Evolutionary conservation across 768 basidiomycete species (phyloP).

Genomic region (Strobilomyces confusus): DNA sequence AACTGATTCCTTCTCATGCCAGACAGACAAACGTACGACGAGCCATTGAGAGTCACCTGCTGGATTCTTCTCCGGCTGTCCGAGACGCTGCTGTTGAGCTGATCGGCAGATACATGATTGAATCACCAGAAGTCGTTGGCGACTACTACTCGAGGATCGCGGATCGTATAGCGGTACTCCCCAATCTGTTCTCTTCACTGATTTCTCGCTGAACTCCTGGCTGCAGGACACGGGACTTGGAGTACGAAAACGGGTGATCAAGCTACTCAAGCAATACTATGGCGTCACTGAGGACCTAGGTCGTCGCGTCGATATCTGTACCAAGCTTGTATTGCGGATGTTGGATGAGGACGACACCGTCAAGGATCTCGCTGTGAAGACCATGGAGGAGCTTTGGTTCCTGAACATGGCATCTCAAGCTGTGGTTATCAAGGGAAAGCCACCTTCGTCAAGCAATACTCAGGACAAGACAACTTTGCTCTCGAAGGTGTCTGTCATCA

Average conservation of each 20-base stretch:
- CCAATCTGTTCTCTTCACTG: background rate
- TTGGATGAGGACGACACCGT: slow-evolving; percentile 93
- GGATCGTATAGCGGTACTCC: slow-evolving; percentile 81
- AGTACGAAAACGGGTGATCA: slow-evolving; percentile 95
- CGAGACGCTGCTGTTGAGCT: slow-evolving; percentile 96
- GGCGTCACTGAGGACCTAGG: slow-evolving; percentile 52
- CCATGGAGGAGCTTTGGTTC: slow-evolving; percentile 92
- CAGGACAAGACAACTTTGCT: slow-evolving; percentile 55
- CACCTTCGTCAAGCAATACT: slow-evolving; percentile 25
- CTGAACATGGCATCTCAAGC: slow-evolving; percentile 32
- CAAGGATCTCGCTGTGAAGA: slow-evolving; percentile 88
- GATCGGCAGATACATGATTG: slow-evolving; percentile 95
- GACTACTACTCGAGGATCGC: slow-evolving; percentile 88
- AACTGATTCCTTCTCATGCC: slow-evolving; percentile 1
- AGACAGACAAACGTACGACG: slow-evolving; percentile 70
- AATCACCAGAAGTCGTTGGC: slow-evolving; percentile 80
- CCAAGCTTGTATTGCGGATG: slow-evolving; percentile 77
- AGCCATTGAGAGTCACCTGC: slow-evolving; percentile 84
- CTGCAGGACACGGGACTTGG: slow-evolving; percentile 86
- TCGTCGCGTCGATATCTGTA: slow-evolving; percentile 75
- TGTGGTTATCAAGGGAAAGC: slow-evolving; percentile 37
- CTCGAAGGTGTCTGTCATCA: slow-evolving; percentile 73
- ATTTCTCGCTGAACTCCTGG: background rate
- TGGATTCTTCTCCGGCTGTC: slow-evolving; percentile 90
- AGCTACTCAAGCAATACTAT: slow-evolving; percentile 84